Base-by-base conservation (phyloP, 177 flowering plant genomes). In the Telopea speciosissima region DNA sequence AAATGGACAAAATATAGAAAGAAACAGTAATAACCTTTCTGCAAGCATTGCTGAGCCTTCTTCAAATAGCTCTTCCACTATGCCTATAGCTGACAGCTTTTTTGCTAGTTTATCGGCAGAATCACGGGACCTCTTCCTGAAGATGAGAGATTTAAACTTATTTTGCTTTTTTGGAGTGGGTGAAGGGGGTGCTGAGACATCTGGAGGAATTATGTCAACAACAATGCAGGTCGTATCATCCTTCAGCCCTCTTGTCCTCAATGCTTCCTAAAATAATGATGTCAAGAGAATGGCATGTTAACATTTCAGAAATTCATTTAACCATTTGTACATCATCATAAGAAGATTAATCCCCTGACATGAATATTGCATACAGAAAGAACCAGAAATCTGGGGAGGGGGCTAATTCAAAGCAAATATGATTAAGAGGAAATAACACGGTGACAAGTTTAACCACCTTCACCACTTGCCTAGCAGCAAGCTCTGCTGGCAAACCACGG, bases 151-250 rank as follows among this genome's bases (percentile, higher is more conserved):
- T 76, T 75, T 83, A 31, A 88, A 77, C 70, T 71, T 87, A 83
- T 80, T 89, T 61, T 74, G 79, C 81, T 86, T 90, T 73, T 85
- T 86, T 2, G 84, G 88, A 56, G 92, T 88, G 33, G 89, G 61
- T 42, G 82, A 31, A 69, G 83, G 85, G n/a, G 66, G 77, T n/a
- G 58, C 54, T 1, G 86, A 63, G 70, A 67, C 66, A 65, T 85
- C 90, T 52, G 96, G 93, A 70, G 97, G 96, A 71, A 89, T 85
- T 76, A 92, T 87, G 81, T 92, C 96, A 21, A 90, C 92, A 68
- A 90, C 91, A 66, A 92, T 77, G 84, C 97, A 90, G 64, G 97
- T 92, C 25, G 97, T 89, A 71, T 92, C 97, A 77, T 92, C 97
- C 78, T 87, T 90, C 40, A 92, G 80, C 8, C 97, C 97, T 72